These are phyloP conservation scores for Flammula alnicola DNA, from an alignment of 1,284 basidiomycete species.

Conservation along the genomic window DNA sequence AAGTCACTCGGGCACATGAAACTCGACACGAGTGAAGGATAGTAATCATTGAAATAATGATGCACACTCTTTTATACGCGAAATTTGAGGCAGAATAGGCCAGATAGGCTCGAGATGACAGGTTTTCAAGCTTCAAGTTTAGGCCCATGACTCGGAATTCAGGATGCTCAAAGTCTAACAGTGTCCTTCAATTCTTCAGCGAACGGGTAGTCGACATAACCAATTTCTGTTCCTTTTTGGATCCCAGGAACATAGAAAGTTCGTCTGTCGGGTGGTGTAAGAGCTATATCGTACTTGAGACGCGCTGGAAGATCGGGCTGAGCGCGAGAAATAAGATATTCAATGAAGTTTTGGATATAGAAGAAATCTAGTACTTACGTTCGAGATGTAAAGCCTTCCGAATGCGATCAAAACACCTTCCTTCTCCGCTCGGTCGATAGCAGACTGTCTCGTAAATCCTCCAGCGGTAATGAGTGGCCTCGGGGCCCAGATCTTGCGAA, in stretches of 20 bases:
- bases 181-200: slow-evolving; percentile 3
- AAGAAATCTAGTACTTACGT: slow-evolving; percentile 28
- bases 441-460: slow-evolving; percentile 32
- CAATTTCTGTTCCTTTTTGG: slow-evolving; percentile 23
- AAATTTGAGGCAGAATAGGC: too few relatives aligned
- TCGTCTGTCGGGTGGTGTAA: slow-evolving; percentile 25
- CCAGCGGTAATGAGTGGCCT: slow-evolving; percentile 40
- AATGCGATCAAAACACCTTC: slow-evolving; percentile 45
- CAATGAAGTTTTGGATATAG: neutral
- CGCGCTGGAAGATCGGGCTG: slow-evolving; percentile 20
- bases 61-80: too few relatives aligned
- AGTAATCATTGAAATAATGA: too few relatives aligned
- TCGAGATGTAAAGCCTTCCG: slow-evolving; percentile 51
- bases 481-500: slow-evolving; percentile 34
- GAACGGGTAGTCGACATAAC: slow-evolving; percentile 40
- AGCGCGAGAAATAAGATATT: neutral
- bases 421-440: slow-evolving; percentile 27
- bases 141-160: neutral
- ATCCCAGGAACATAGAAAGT: slow-evolving; percentile 30
- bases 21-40: too few relatives aligned
- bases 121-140: neutral
- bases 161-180: neutral
- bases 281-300: slow-evolving; percentile 15
- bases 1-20: too few relatives aligned
- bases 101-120: too few relatives aligned